Percentiles rank a stretch among this genome's conserved stretches.
Conservation (phyloP, 2,329 filamentous ascomycete genomes). For the Calonectria fujianensis region DNA sequence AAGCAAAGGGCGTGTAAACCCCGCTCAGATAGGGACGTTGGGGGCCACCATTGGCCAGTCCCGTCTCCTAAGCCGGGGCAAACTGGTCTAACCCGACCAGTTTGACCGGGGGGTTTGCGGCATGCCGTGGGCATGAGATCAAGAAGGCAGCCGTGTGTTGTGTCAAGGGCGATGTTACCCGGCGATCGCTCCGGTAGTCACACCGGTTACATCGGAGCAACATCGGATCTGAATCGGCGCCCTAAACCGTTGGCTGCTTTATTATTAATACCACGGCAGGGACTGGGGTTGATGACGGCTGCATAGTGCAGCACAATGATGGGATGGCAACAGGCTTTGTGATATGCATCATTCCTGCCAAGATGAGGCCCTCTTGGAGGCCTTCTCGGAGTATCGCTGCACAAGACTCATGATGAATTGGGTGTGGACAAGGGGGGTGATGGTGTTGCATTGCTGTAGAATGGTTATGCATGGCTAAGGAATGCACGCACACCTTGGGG, state of each 20-base stretch:
- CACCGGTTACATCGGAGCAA: conserved; percentile 28
- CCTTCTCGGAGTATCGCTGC: neutral
- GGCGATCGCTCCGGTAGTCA: conserved; percentile 36
- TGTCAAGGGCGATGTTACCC: conserved; percentile 40
- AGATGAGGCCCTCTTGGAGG: conserved; percentile 9
- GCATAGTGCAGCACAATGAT: conserved; percentile 33
- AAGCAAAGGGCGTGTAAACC: conserved; percentile 43
- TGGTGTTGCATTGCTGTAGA: conserved; percentile 25
- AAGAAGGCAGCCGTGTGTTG: conserved; percentile 18
- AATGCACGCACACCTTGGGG: conserved; percentile 31
- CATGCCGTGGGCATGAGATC: conserved; percentile 23
- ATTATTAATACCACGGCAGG: conserved; percentile 25
- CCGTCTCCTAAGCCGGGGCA: conserved; percentile 52
- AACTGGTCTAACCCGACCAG: conserved; percentile 28
- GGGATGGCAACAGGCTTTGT: neutral
- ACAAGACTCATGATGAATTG: conserved; percentile 10
- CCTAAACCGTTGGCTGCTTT: conserved; percentile 16
- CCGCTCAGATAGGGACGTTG: conserved; percentile 46
- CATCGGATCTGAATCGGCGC: conserved; percentile 43
- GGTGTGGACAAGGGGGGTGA: conserved; percentile 6
- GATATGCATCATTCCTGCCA: conserved; percentile 12
- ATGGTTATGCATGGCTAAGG: conserved; percentile 30
- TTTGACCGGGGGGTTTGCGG: conserved; percentile 31
- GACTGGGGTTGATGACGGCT: conserved; percentile 42
- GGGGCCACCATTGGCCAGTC: conserved; percentile 44